These are phyloP conservation scores for Neofusicoccum laricinum DNA, from an alignment of 2,329 filamentous ascomycete genomes.

Conservation along the genomic window DNA sequence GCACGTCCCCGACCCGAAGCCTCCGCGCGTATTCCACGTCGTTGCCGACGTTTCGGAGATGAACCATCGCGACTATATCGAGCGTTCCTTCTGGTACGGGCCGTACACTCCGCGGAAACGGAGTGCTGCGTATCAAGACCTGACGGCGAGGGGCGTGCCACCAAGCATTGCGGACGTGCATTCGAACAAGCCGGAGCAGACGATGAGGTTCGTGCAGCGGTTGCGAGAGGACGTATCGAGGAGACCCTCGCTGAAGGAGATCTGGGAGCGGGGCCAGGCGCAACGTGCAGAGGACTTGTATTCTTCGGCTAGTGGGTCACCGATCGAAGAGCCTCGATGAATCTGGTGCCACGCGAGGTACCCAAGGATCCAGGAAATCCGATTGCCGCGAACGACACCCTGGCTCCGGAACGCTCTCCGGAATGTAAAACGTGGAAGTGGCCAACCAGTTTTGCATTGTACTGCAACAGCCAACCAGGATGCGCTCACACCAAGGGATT, in stretches of 20 bases:
- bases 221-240: constrained; percentile 32
- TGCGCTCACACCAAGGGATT: background rate
- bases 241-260: background rate
- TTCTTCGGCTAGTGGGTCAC: background rate
- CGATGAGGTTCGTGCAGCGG: constrained; percentile 22
- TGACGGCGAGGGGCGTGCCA: constrained; percentile 21
- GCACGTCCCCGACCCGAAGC: constrained; percentile 17
- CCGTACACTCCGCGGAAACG: constrained; percentile 15
- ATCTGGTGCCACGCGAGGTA: no score
- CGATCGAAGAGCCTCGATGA: background rate
- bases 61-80: constrained; percentile 42
- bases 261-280: background rate
- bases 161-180: constrained; percentile 11
- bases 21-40: constrained; percentile 40
- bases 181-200: background rate
- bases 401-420: background rate
- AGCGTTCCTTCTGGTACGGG: constrained; percentile 21
- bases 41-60: constrained; percentile 36
- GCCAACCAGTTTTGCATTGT: background rate
- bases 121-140: constrained; percentile 25
- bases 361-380: no score
- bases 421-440: background rate
- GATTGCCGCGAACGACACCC: background rate
- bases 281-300: background rate
- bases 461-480: background rate